Conservation (phyloP, 148 eudicot species). For the Heliamphora exappendiculata region DNA sequence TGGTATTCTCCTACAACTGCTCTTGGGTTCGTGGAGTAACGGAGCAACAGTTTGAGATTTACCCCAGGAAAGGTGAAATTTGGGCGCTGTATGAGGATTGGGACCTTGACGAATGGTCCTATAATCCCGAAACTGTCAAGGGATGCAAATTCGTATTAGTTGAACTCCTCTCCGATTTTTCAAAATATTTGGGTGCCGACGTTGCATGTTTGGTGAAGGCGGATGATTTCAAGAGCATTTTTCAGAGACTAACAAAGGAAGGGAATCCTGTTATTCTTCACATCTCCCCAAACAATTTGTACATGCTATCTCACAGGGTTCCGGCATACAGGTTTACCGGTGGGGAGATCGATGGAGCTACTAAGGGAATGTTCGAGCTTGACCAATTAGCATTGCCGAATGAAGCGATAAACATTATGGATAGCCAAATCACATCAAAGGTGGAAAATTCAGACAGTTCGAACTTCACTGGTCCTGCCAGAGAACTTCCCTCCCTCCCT, state of each 20-base stretch:
- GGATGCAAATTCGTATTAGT: constrained; percentile 34
- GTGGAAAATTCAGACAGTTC: constrained; percentile 17
- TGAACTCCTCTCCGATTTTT: constrained; percentile 35
- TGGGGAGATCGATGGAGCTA: constrained; percentile 28
- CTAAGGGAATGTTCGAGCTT: constrained; percentile 30
- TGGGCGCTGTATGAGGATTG: constrained; percentile 59
- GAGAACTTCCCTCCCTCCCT: constrained; percentile 6
- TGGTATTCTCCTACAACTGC: constrained; percentile 22
- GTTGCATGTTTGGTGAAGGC: constrained; percentile 21
- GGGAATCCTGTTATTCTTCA: constrained; percentile 18
- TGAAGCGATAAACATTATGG: constrained; percentile 8
- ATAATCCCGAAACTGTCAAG: constrained; percentile 33
- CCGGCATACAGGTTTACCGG: constrained; percentile 35
- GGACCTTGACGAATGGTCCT: constrained; percentile 44
- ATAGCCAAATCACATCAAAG: constrained; percentile 10
- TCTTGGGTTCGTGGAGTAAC: constrained; percentile 23
- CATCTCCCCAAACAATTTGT: constrained; percentile 28
- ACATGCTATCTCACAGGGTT: constrained; percentile 45
- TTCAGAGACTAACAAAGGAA: constrained; percentile 19
- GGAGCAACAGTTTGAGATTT: constrained; percentile 37
- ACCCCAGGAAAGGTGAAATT: constrained; percentile 51
- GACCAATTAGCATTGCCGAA: constrained; percentile 27
- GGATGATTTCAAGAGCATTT: constrained; percentile 24
- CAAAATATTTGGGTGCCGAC: constrained; percentile 21
- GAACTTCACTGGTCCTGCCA: constrained; percentile 1